Percentiles rank a stretch among this genome's conserved stretches.
Evolutionary conservation across 2,329 filamentous ascomycete species (phyloP).

Genomic region (Aspergillus aculeatus): DNA sequence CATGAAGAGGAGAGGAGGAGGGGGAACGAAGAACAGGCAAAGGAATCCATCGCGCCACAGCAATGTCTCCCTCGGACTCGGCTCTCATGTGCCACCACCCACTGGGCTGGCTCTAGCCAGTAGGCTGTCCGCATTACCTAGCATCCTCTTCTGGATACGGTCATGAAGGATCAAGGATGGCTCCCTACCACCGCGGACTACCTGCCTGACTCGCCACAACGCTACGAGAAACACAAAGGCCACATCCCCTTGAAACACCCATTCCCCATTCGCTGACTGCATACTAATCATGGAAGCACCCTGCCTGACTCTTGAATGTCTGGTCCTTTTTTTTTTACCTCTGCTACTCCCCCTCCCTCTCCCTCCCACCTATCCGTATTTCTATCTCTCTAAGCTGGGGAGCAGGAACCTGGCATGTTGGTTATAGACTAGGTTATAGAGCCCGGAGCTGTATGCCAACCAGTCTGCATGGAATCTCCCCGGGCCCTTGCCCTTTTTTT

Average conservation of each 20-base stretch:
- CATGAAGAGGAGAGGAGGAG: neutral
- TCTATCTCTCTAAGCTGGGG: neutral
- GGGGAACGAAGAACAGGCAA: neutral
- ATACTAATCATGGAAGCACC: neutral
- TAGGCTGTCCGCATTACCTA: neutral
- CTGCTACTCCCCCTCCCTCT: too few species aligned
- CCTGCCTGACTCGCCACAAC: constrained; percentile 14
- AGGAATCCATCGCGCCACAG: neutral
- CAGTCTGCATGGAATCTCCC: too few species aligned
- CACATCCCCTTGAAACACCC: neutral
- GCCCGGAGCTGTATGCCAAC: too few species aligned
- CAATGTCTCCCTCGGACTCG: neutral
- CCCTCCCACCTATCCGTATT: too few species aligned
- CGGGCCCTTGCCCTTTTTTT: too few species aligned
- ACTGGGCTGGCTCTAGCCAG: neutral
- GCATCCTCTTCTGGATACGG: neutral
- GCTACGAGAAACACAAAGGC: neutral
- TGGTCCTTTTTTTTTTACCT: neutral
- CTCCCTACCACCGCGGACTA: neutral
- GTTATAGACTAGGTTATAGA: too few species aligned
- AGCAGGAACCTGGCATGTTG: too few species aligned
- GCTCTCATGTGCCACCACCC: neutral
- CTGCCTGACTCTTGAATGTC: neutral
- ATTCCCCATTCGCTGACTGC: neutral
- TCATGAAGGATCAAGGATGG: neutral